Conservation (phyloP, 352 stramenopile genomes). For the Hyaloperonospora arabidopsidis region DNA sequence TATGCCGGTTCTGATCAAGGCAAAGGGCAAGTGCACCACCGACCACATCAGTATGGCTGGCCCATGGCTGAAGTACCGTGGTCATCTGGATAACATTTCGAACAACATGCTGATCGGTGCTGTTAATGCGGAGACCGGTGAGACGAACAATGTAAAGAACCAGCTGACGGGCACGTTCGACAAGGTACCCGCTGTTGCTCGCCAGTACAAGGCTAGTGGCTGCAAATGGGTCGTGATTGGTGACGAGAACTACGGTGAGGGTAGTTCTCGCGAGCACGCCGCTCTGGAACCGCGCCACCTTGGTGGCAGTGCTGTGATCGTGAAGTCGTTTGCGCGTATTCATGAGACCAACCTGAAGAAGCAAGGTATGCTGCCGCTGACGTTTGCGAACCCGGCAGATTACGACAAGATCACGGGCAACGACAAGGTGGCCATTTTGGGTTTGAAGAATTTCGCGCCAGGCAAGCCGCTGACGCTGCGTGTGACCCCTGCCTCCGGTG, state of each 20-base stretch:
- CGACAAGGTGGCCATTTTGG: constrained; percentile 88
- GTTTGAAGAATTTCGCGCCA: constrained; percentile 75
- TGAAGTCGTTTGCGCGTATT: constrained; percentile 92
- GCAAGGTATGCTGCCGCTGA: constrained; percentile 91
- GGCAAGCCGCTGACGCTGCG: constrained; percentile 83
- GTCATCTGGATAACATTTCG: constrained; percentile 92
- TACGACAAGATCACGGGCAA: constrained; percentile 90
- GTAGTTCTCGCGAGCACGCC: constrained; percentile 88
- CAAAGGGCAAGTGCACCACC: constrained; percentile 93
- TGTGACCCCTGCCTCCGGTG: constrained; percentile 60
- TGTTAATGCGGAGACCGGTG: constrained; percentile 87
- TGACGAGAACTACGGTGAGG: constrained; percentile 93
- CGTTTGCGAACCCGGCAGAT: constrained; percentile 87
- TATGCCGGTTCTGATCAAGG: constrained; percentile 90
- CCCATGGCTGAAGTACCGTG: constrained; percentile 91
- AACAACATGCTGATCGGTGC: constrained; percentile 93
- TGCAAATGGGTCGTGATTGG: constrained; percentile 89
- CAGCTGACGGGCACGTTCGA: constrained; percentile 80
- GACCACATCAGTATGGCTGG: constrained; percentile 93
- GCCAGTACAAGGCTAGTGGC: constrained; percentile 87
- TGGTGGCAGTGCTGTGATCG: constrained; percentile 85
- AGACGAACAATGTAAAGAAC: constrained; percentile 90
- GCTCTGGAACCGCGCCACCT: constrained; percentile 88
- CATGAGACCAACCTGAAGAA: constrained; percentile 96
- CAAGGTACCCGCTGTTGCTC: constrained; percentile 85